Percentiles rank a stretch among this genome's conserved stretches.
Evolutionary conservation across 192 early-diverging fungal species (phyloP).

Genomic region (Entomortierella lignicola): DNA sequence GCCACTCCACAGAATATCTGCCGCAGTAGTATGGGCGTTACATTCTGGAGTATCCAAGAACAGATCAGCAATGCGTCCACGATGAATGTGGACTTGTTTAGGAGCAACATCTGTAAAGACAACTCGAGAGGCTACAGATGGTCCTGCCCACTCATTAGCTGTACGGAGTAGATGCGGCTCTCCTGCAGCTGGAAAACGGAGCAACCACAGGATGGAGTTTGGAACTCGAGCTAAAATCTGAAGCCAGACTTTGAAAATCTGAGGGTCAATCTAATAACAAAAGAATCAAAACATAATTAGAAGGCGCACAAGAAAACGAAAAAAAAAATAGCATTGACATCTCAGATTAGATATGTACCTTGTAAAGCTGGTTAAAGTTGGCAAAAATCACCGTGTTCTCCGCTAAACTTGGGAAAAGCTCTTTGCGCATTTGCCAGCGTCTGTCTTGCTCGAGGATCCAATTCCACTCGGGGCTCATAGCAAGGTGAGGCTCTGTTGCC

Average conservation of each 20-base stretch:
- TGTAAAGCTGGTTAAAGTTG: slow-evolving; percentile 98
- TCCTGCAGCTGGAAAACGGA: slow-evolving; percentile 92
- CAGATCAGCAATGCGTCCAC: slow-evolving; percentile 90
- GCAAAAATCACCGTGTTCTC: slow-evolving; percentile 94
- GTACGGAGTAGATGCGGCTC: slow-evolving; percentile 77
- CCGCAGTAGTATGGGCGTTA: slow-evolving; percentile 96
- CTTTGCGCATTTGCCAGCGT: slow-evolving; percentile 86
- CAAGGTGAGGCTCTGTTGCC: slow-evolving; percentile 42
- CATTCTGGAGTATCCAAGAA: slow-evolving; percentile 97
- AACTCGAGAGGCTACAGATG: slow-evolving; percentile 80
- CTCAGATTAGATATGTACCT: slow-evolving; percentile 55
- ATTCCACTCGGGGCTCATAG: slow-evolving; percentile 51
- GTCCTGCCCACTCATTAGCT: slow-evolving; percentile 81
- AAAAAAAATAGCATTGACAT: too few species aligned
- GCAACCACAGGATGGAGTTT: slow-evolving; percentile 88
- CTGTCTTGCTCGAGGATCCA: slow-evolving; percentile 86
- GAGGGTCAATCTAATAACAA: slow-evolving; percentile 78
- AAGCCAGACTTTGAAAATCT: slow-evolving; percentile 87
- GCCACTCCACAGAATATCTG: slow-evolving; percentile 94
- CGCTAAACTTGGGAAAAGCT: slow-evolving; percentile 83
- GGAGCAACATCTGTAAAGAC: slow-evolving; percentile 88
- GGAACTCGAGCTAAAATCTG: slow-evolving; percentile 84
- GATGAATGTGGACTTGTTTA: slow-evolving; percentile 92
- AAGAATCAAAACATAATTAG: too few species aligned
- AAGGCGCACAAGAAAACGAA: too few species aligned